These are phyloP conservation scores for Diutina neorugosa DNA, from an alignment of 1,139 yeast genomes.

Conservation along the genomic window DNA sequence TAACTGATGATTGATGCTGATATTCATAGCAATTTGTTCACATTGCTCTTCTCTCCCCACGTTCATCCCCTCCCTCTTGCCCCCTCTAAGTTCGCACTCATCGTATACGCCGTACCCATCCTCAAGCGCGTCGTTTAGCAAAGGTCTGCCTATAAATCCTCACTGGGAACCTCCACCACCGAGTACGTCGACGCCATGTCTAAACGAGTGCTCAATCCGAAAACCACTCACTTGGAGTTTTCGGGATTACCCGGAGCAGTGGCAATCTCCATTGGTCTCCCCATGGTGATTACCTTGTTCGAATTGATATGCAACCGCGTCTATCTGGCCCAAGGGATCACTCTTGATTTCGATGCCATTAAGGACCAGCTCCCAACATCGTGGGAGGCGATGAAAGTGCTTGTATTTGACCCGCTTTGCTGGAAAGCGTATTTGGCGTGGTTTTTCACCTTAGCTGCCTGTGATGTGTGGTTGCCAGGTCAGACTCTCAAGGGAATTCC, in stretches of 20 bases:
- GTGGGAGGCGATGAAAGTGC: conserved; percentile 14
- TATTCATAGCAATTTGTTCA: no score
- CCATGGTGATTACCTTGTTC: conserved; percentile 46
- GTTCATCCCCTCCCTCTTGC: neutral
- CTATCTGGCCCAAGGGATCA: conserved; percentile 40
- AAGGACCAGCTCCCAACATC: conserved; percentile 15
- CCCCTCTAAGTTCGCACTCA: neutral
- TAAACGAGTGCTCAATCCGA: conserved; percentile 44
- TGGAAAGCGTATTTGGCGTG: conserved; percentile 64
- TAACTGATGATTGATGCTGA: no score
- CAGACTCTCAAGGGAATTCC: conserved; percentile 48
- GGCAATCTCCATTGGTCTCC: conserved; percentile 55
- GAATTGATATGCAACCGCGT: conserved; percentile 45
- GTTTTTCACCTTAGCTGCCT: conserved; percentile 51
- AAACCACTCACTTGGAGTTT: conserved; percentile 61
- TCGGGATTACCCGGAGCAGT: conserved; percentile 67
- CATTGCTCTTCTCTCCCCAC: neutral
- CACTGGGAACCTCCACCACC: no score
- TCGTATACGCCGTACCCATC: neutral
- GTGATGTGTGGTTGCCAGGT: conserved; percentile 73
- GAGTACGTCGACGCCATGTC: no score
- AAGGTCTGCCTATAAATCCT: neutral
- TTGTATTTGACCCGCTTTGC: conserved; percentile 27
- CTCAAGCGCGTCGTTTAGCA: neutral
- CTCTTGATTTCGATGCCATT: conserved; percentile 28